Conservation (phyloP, 768 basidiomycete genomes). For the Termitomyces sp. region DNA sequence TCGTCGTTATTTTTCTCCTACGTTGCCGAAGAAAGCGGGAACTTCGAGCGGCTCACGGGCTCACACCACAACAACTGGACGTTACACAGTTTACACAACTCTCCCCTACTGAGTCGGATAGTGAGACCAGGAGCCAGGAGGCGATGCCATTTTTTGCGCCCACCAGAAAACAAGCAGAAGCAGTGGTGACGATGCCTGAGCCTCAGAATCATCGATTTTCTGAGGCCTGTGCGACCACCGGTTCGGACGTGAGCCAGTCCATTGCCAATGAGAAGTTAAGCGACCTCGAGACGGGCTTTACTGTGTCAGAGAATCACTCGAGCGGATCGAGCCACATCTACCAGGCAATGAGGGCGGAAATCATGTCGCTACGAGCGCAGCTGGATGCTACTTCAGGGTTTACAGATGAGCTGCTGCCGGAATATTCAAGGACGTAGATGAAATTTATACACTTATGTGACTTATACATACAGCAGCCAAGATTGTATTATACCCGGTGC, state of each 20-base stretch:
- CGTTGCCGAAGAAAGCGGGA: background rate
- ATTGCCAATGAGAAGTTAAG: background rate
- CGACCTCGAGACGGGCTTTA: background rate
- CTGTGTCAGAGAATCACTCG: background rate
- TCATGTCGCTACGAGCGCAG: slow-evolving; percentile 6
- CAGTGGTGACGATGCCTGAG: background rate
- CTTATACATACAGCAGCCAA: background rate
- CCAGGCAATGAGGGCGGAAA: slow-evolving; percentile 8
- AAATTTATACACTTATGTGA: background rate
- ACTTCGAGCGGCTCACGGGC: background rate
- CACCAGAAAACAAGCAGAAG: background rate
- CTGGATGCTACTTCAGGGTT: slow-evolving; percentile 1
- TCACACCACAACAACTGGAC: background rate
- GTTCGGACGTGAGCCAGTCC: background rate
- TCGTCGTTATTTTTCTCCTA: slow-evolving; percentile 1
- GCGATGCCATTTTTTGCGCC: background rate
- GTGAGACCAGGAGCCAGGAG: background rate
- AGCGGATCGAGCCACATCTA: background rate
- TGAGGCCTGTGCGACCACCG: background rate
- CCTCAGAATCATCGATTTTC: background rate
- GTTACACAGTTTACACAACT: background rate
- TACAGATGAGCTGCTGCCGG: slow-evolving; percentile 12
- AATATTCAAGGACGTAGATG: slow-evolving; percentile 1
- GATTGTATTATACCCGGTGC: background rate
- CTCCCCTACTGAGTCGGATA: background rate